Evolutionary conservation across 1,284 basidiomycete species (phyloP).

Genomic region (Bjerkandera adusta): DNA sequence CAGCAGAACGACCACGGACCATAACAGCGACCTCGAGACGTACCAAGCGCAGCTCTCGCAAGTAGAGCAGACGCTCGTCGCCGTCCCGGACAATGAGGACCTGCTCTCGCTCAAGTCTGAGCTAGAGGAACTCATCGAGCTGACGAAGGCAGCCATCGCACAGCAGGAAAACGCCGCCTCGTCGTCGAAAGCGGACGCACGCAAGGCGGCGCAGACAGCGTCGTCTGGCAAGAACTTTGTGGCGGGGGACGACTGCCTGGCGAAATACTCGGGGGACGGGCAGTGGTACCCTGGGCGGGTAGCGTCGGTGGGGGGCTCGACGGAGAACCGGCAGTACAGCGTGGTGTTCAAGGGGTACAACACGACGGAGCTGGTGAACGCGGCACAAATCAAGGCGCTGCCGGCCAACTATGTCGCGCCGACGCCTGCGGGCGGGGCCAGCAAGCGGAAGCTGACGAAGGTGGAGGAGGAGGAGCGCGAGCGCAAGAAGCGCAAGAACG

Average conservation of each 20-base stretch:
- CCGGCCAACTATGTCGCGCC: conserved; percentile 48
- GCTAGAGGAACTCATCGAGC: conserved; percentile 85
- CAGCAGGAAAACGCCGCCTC: conserved; percentile 55
- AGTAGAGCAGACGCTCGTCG: conserved; percentile 82
- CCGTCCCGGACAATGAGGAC: conserved; percentile 83
- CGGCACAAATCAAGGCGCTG: conserved; percentile 68
- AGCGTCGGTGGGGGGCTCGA: conserved; percentile 83
- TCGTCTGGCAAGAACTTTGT: conserved; percentile 55
- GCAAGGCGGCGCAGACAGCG: conserved; percentile 48
- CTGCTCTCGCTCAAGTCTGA: conserved; percentile 77
- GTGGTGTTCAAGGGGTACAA: conserved; percentile 96
- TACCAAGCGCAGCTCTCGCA: conserved; percentile 89
- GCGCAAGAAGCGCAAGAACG: conserved; percentile 93
- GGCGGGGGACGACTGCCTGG: conserved; percentile 92
- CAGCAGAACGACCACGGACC: no score
- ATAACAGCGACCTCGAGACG: conserved; percentile 81
- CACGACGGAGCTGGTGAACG: conserved; percentile 86
- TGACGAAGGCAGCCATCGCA: conserved; percentile 76
- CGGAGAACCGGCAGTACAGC: conserved; percentile 85
- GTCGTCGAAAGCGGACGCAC: conserved; percentile 55
- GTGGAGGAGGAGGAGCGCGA: conserved; percentile 89
- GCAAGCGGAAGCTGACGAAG: conserved; percentile 77
- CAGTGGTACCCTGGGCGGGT: conserved; percentile 92
- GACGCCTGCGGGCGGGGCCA: conserved; percentile 38
- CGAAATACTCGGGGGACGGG: conserved; percentile 89